Evolutionary conservation across 768 basidiomycete species (phyloP), one percentile per base, ranked within the genome.

Genomic region (Hygrophoropsis aurantiaca): DNA sequence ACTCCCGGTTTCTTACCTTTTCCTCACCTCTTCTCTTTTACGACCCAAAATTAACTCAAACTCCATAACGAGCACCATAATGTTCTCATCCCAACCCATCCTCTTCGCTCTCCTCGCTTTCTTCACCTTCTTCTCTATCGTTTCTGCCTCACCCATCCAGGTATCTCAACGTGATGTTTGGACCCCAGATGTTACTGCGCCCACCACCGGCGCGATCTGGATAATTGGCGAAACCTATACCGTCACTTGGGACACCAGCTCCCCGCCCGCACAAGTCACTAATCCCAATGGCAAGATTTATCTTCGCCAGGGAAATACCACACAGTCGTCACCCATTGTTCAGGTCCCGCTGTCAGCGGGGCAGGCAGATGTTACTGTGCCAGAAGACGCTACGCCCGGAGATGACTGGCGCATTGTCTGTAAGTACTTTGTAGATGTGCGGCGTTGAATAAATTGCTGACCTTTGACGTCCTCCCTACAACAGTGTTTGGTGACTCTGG

Each of bases 401-500:
- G 36, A 54, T 20, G 52, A 72, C 43, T 81, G 77, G 63, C 64
- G 62, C 19, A 52, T 80, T 26, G 70, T 77, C 32, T 61, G 75
- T 77, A 53, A 65, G 75, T 73, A 24, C 35, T 26, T 24, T 40
- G n/a, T 18, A 4, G 4, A 16, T 24, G 9, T 26, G 30, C 18
- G 38, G 20, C 3, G 10, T 38, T 44, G 43, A 42, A 44, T 35
- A 42, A 43, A 35, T 40, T 26, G n/a, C 41, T 21, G 35, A 26
- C 16, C 0, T 30, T 15, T 25, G n/a, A n/a, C n/a, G n/a, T n/a
- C n/a, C n/a, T n/a, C n/a, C n/a, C n/a, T n/a, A n/a, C 21, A 40
- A 25, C 42, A 79, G 79, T 81, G 37, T 71, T 79, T 44, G 79
- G 79, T 6, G 78, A 81, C 54, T 80, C 78, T 41, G 79, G 79